Percentiles rank a stretch among this genome's conserved stretches.
These are phyloP conservation scores for Allium fistulosum DNA, from an alignment of 106 monocot genomes.

Conservation along the genomic window DNA sequence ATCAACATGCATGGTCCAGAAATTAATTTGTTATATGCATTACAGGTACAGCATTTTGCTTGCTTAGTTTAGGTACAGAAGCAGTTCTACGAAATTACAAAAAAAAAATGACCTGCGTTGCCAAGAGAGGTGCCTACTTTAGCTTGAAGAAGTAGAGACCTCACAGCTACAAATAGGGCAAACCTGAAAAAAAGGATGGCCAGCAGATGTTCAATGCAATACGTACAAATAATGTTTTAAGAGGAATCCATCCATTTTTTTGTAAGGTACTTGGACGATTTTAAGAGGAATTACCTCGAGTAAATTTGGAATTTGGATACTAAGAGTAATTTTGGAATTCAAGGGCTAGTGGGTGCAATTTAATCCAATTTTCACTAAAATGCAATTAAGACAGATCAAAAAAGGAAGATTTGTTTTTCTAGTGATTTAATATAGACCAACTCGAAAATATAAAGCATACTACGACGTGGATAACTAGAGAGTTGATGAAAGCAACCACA, in stretches of 20 bases:
- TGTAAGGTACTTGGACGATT: not conserved
- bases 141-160: slow-evolving; percentile 6
- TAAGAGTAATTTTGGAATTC: not conserved
- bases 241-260: not conserved
- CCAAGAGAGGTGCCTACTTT: not conserved
- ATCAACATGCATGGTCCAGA: too few relatives aligned
- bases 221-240: too few relatives aligned
- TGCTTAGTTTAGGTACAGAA: too few relatives aligned
- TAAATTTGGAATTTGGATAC: not conserved
- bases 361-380: not conserved
- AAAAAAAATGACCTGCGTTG: too few relatives aligned
- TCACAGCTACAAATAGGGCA: slow-evolving; percentile 12
- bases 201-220: not conserved
- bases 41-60: too few relatives aligned
- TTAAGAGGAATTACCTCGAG: too few relatives aligned
- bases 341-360: not conserved
- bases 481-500: too few relatives aligned
- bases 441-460: not conserved
- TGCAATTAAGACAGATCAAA: not conserved
- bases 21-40: too few relatives aligned
- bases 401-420: not conserved
- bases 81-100: too few relatives aligned
- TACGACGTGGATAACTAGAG: not conserved
- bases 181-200: slow-evolving; percentile 1
- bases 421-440: not conserved